Evolutionary conservation across 176 grass and related monocot genomes (phyloP).

Genomic region (Eleusine indica): DNA sequence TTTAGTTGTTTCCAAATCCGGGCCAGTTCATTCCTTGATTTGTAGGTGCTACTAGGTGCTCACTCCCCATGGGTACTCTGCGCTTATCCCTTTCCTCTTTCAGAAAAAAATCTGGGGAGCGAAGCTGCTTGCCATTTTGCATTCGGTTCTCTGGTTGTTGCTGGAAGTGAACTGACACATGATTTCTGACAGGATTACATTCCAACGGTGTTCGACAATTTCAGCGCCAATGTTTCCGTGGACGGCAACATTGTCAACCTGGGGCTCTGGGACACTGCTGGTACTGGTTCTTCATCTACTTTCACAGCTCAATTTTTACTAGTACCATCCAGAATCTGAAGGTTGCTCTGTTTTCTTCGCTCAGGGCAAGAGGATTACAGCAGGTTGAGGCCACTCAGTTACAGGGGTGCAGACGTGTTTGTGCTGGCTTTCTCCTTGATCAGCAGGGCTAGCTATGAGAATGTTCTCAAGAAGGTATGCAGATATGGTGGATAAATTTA

Average conservation of each 20-base stretch:
- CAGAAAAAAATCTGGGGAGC: neutral
- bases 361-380: conserved; percentile 95
- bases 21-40: neutral
- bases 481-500: neutral
- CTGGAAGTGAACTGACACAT: conserved; percentile 29
- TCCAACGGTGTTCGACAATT: conserved; percentile 85
- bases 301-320: neutral
- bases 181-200: conserved; percentile 65
- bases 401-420: conserved; percentile 87
- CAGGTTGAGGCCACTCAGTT: conserved; percentile 88
- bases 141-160: neutral
- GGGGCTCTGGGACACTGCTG: conserved; percentile 78
- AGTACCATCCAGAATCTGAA: neutral
- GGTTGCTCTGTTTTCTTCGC: neutral
- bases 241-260: conserved; percentile 76
- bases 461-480: conserved; percentile 87
- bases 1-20: neutral
- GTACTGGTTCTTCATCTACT: conserved; percentile 23
- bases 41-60: neutral
- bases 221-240: conserved; percentile 81
- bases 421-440: conserved; percentile 93
- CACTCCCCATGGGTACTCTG: conserved; percentile 30
- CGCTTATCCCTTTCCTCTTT: conserved; percentile 1
- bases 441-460: conserved; percentile 94
- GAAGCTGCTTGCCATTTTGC: neutral